Percentiles rank a stretch among this genome's conserved stretches.
Conservation (phyloP, 805 yeast genomes). For the Wickerhamomyces queroliae region DNA sequence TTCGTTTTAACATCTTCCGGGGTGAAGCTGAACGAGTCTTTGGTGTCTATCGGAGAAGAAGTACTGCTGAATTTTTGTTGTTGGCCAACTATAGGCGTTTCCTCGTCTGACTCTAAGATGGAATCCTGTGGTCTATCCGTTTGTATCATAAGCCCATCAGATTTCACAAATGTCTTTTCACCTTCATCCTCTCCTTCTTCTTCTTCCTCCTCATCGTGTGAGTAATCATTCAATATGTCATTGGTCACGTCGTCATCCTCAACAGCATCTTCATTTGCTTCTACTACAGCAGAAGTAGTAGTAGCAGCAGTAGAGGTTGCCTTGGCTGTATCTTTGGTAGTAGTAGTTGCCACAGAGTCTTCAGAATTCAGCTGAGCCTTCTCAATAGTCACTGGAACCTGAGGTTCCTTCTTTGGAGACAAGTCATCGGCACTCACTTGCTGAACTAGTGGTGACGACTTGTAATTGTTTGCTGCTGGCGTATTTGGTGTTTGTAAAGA, state of each 20-base stretch:
- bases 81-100: conserved; percentile 6
- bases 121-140: conserved; percentile 14
- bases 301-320: background rate
- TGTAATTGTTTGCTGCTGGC: conserved; percentile 4
- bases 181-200: conserved; percentile 4
- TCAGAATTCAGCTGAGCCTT: too few relatives aligned
- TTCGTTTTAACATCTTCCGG: background rate
- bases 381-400: background rate
- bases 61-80: background rate
- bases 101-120: conserved; percentile 9
- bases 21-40: background rate
- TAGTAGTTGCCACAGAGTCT: background rate
- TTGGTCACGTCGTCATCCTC: conserved; percentile 1
- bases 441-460: conserved; percentile 13
- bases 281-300: background rate
- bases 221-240: conserved; percentile 13
- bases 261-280: background rate
- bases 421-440: conserved; percentile 2
- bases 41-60: background rate
- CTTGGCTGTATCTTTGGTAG: background rate
- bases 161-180: conserved; percentile 2
- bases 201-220: conserved; percentile 9
- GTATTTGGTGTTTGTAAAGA: background rate
- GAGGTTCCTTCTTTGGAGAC: background rate
- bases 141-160: conserved; percentile 7